Conservation (phyloP, 306 rosid genomes). For the Echinosophora koreensis region DNA sequence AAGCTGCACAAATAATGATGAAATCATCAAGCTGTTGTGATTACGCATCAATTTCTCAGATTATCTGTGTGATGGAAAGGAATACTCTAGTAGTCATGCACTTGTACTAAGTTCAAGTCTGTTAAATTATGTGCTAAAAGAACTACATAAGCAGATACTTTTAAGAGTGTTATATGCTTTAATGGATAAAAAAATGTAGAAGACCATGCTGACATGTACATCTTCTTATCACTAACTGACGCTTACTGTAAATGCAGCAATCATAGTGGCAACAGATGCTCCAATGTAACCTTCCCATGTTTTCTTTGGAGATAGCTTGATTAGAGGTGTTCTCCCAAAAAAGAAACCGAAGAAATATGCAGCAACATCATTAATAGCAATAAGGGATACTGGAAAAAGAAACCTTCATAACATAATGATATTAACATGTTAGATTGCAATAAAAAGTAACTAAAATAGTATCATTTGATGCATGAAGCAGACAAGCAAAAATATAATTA, state of each 20-base stretch:
- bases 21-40: conserved; percentile 15
- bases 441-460: neutral
- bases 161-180: neutral
- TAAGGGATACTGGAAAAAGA: conserved; percentile 91
- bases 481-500: too few relatives aligned
- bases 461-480: neutral
- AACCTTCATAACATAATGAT: conserved; percentile 69
- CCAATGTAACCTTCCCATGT: conserved; percentile 99
- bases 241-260: conserved; percentile 88
- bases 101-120: neutral
- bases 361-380: conserved; percentile 90
- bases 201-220: neutral
- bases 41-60: neutral
- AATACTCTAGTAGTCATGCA: neutral
- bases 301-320: conserved; percentile 98
- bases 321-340: conserved; percentile 92
- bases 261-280: conserved; percentile 88
- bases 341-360: conserved; percentile 94
- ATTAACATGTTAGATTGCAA: conserved; percentile 23
- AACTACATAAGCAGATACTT: neutral
- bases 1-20: conserved; percentile 68
- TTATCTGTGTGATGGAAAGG: neutral
- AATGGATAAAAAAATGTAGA: neutral
- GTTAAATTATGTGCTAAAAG: neutral
- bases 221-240: neutral